Base-by-base conservation (phyloP, 108 stramenopile species). In the Nannochloropsis gaditana region DNA sequence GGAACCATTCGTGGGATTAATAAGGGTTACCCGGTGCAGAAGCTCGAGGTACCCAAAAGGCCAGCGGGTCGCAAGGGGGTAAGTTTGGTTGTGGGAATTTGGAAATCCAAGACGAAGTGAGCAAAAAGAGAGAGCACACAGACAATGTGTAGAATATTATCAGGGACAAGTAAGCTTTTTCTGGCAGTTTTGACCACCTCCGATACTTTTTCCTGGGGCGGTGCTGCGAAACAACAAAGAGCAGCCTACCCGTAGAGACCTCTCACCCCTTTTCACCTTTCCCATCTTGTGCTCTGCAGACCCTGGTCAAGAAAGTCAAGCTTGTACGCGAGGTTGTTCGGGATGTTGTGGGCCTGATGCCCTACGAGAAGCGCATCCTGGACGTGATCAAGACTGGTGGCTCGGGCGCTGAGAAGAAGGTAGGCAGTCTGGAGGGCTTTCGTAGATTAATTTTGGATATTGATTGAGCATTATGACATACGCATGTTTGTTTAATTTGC, bases 351-450 rank as follows among this genome's bases (percentile, higher is more conserved):
- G 99, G 99, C 80, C 92, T 99, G 44, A 87, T 96, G 83, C 99
- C 99, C 11, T 99, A 99, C 90, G 99, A 99, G 91, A 96, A 97
- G 84, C 93, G 99, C 81, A 95, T 99, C 87, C 93, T 99, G 82
- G 99, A 99, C 93, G 96, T 99, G 96, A 96, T 99, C 95, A 98
- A 98, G 94, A 95, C 96, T 44, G 96, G 97, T 47, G 97, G 98
- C 84, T 93, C 93, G 73, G 91, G 94, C 80, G 96, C 96, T 21
- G 99, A 99, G 84, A 99, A 99, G 96, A 93, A 97, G 59, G 59
- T 73, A 73, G 19, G 59, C 31, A 31, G 31, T 31, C 31, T 31
- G 31, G 31, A 31, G 31, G 31, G 31, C 31, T 31, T 31, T 31
- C 31, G 31, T 31, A 31, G 31, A 31, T 31, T 31, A 31, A 1